phyloP scores from a whole-genome alignment of 495 filamentous ascomycete species.

The Lasiosphaeria miniovina region DNA sequence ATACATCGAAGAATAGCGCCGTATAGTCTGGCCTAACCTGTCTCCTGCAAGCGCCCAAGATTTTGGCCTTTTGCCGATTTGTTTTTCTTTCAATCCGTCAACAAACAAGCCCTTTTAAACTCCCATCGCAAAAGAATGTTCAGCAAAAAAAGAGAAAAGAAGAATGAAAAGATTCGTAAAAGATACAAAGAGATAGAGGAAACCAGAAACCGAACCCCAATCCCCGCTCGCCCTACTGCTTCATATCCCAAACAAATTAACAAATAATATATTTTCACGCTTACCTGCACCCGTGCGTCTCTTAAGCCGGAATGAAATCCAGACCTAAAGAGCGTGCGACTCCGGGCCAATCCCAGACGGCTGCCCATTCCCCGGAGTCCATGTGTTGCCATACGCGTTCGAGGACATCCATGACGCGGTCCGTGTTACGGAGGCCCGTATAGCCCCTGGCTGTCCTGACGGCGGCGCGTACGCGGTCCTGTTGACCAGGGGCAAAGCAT shows the following conservation, averaged over 20 bases:
- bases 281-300: background rate
- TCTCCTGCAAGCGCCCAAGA: too few species aligned
- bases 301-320: conserved; percentile 65
- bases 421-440: conserved; percentile 77
- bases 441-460: conserved; percentile 71
- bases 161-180: too few species aligned
- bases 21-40: too few species aligned
- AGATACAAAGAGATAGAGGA: background rate
- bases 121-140: too few species aligned
- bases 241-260: background rate
- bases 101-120: too few species aligned
- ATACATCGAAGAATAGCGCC: too few species aligned
- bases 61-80: too few species aligned
- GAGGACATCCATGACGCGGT: conserved; percentile 71
- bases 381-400: conserved; percentile 79
- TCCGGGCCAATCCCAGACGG: conserved; percentile 86
- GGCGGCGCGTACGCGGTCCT: conserved; percentile 65
- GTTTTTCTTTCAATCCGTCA: too few species aligned
- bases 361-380: conserved; percentile 67
- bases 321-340: conserved; percentile 73
- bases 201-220: background rate
- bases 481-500: conserved; percentile 66
- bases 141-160: too few species aligned
- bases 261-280: background rate
- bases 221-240: background rate